A percentile compares a stretch with the other conserved stretches of the same genome.
phyloP scores from a whole-genome alignment of 306 rosid species.

The Rubus idaeus region DNA sequence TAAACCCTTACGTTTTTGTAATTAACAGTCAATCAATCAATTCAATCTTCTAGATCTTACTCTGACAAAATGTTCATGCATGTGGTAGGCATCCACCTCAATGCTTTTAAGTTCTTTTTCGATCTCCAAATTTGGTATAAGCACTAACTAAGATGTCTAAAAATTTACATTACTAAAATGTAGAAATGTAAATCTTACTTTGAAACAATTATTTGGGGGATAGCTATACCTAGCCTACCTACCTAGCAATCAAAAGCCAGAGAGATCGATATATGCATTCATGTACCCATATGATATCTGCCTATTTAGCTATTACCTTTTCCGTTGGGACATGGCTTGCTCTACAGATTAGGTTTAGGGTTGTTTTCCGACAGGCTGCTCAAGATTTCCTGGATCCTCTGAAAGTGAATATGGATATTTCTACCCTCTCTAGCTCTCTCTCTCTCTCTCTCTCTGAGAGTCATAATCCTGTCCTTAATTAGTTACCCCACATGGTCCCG shows the following conservation, averaged over 20 bases:
- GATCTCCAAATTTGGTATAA: not conserved
- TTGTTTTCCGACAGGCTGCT: constrained; percentile 28
- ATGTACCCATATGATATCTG: not conserved
- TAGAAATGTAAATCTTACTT: not conserved
- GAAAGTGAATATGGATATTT: constrained; percentile 22
- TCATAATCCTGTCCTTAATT: not conserved
- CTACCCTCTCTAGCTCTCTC: not conserved
- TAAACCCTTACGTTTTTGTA: not conserved
- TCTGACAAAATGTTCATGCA: not conserved
- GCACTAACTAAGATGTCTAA: not conserved
- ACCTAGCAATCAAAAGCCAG: not conserved
- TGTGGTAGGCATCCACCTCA: not conserved
- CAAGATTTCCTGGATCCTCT: constrained; percentile 33
- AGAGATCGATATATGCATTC: not conserved
- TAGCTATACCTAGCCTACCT: not conserved
- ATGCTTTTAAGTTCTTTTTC: not conserved
- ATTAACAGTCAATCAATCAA: no score
- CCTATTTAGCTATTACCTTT: constrained; percentile 15
- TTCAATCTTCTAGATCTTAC: not conserved
- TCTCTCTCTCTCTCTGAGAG: not conserved
- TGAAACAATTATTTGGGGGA: not conserved
- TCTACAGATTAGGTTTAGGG: constrained; percentile 23
- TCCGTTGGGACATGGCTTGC: constrained; percentile 21
- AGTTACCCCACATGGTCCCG: constrained; percentile 15
- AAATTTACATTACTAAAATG: not conserved